Evolutionary conservation across 2,329 filamentous ascomycete genomes (phyloP).

Genomic region (Alternaria gansuensis): DNA sequence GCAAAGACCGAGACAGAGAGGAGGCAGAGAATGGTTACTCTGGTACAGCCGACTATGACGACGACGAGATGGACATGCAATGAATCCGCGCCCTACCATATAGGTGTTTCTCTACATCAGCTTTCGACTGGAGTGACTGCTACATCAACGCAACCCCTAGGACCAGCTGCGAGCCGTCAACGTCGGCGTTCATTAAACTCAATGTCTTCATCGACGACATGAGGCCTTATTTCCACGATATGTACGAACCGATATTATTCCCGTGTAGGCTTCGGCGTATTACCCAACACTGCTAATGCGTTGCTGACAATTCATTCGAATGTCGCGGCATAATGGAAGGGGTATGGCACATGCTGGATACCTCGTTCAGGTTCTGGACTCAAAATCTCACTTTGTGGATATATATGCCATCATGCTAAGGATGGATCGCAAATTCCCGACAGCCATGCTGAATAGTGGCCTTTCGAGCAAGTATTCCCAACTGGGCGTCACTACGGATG

Average conservation of each 20-base stretch:
- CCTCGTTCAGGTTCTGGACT: neutral
- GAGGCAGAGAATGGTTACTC: conserved; percentile 65
- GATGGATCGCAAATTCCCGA: neutral
- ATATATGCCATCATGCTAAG: neutral
- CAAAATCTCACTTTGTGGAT: neutral
- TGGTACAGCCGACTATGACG: conserved; percentile 67
- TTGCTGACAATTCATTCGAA: neutral
- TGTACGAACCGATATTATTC: neutral
- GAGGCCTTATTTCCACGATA: neutral
- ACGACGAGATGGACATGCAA: conserved; percentile 56
- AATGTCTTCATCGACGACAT: neutral
- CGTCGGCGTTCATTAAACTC: neutral
- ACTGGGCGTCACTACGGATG: neutral
- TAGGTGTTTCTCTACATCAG: neutral
- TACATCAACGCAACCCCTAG: neutral
- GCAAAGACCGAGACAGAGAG: conserved; percentile 79
- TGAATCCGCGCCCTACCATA: conserved; percentile 18
- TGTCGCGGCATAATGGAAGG: neutral
- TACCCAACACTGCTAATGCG: neutral
- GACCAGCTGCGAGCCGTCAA: neutral
- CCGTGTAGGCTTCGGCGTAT: neutral
- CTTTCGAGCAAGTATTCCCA: neutral
- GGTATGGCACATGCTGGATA: neutral
- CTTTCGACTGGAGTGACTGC: neutral
- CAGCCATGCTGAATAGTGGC: neutral